Percentiles rank a stretch among this genome's conserved stretches.
These are phyloP conservation scores for Chimonanthus salicifolius DNA, from an alignment of 164 flowering plant species.

Conservation along the genomic window DNA sequence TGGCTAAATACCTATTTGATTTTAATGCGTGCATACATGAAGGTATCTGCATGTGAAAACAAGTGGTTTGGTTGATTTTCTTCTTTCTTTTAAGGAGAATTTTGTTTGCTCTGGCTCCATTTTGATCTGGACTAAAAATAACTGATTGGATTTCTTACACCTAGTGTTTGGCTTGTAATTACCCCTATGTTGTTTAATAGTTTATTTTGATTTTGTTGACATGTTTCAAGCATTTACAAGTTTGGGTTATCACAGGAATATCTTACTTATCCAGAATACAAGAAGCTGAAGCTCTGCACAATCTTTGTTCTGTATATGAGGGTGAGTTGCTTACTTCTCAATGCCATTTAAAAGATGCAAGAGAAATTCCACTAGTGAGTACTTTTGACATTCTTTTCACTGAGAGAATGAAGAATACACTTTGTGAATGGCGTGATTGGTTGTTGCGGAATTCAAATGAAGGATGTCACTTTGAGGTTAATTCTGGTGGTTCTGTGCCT, in stretches of 20 bases:
- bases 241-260: slow-evolving; percentile 68
- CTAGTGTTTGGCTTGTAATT: neutral
- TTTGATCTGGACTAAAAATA: neutral
- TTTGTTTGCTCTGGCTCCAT: neutral
- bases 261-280: slow-evolving; percentile 96
- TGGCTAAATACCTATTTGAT: slow-evolving; percentile 85
- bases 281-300: slow-evolving; percentile 57
- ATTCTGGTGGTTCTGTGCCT: slow-evolving; percentile 26
- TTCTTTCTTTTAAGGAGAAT: neutral
- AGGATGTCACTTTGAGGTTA: slow-evolving; percentile 22
- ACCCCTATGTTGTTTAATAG: neutral
- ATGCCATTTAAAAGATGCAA: slow-evolving; percentile 18
- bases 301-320: slow-evolving; percentile 26
- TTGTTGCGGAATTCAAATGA: slow-evolving; percentile 27
- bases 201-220: neutral
- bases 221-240: slow-evolving; percentile 24
- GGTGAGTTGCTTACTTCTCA: slow-evolving; percentile 25
- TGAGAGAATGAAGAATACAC: slow-evolving; percentile 63
- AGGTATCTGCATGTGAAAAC: slow-evolving; percentile 35
- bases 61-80: neutral
- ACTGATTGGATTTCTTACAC: neutral
- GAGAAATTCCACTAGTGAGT: slow-evolving; percentile 35
- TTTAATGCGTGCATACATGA: slow-evolving; percentile 82
- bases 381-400: slow-evolving; percentile 68
- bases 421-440: slow-evolving; percentile 63